These are phyloP conservation scores for Colletotrichum spinosum DNA, from an alignment of 2,329 filamentous ascomycete species.

Conservation along the genomic window DNA sequence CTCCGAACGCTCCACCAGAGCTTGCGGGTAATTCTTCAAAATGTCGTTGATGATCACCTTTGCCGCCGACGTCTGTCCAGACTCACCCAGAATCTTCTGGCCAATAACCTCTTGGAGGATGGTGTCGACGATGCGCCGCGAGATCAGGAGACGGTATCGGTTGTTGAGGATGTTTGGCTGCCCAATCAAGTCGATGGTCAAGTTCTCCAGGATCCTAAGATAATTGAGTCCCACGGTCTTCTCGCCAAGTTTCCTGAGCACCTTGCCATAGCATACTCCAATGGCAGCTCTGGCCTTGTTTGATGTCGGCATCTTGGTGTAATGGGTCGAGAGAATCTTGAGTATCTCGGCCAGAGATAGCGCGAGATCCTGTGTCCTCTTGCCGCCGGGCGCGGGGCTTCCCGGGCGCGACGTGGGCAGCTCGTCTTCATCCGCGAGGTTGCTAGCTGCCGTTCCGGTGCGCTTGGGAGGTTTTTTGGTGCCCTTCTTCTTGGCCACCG, in stretches of 20 bases:
- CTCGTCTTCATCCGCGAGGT: conserved; percentile 80
- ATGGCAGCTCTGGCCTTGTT: conserved; percentile 86
- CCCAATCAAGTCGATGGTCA: conserved; percentile 84
- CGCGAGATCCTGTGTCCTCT: conserved; percentile 78
- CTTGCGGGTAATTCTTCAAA: conserved; percentile 94
- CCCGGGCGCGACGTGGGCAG: conserved; percentile 69
- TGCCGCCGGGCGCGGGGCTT: conserved; percentile 76
- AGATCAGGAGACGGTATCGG: conserved; percentile 87
- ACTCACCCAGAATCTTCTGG: conserved; percentile 85
- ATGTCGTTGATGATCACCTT: conserved; percentile 87
- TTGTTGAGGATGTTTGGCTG: conserved; percentile 82
- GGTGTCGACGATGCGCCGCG: conserved; percentile 85
- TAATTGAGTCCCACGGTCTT: conserved; percentile 88
- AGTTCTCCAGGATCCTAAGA: conserved; percentile 80
- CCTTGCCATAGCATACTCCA: conserved; percentile 86
- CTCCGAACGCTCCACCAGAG: conserved; percentile 86
- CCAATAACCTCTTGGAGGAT: conserved; percentile 88
- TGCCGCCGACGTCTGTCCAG: conserved; percentile 85
- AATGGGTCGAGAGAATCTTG: conserved; percentile 82
- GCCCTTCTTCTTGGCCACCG: conserved; percentile 75
- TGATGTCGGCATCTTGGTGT: conserved; percentile 80
- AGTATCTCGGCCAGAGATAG: conserved; percentile 84
- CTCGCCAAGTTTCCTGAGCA: conserved; percentile 83
- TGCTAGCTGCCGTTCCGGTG: conserved; percentile 69
- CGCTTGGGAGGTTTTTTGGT: conserved; percentile 70